Evolutionary conservation across 805 yeast species (phyloP), one percentile per base, ranked within the genome.

Genomic region (Myxozyma geophila): DNA sequence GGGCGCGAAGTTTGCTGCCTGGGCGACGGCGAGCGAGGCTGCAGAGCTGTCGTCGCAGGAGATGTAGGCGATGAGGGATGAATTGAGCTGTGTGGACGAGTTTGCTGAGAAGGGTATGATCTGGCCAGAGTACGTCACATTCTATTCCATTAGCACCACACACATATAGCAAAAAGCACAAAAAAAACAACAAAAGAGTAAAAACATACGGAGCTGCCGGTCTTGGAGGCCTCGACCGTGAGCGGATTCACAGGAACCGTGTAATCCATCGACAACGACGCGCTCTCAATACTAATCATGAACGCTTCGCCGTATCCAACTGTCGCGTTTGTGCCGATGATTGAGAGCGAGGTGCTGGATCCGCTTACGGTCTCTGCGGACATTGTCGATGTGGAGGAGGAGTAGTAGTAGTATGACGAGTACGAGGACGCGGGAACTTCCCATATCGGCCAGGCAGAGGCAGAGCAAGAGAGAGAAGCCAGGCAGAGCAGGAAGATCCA

Each of bases 11-110:
- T 52, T 43, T 12, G 47, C 23, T 3, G 69, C 69, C 17, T 54
- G 64, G 9, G 49, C 35, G 40, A 66, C 58, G 13, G 68, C 63
- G 21, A 23, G 19, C 12, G 60, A 51, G 36, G 60, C 67, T 40
- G 56, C 23, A 9, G 7, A 4, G n/a, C 47, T 1, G 39, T 64
- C 62, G 54, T 64, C 69, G 54, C 69, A 66, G 1, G 69, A 63
- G 28, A 66, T 66, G 50, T 55, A 66, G 19, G 69, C 65, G 40
- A 66, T 64, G 15, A 60, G 50, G n/a, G 37, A 21, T 47, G 13
- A 13, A 46, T 62, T 51, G 21, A 66, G 47, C 36, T 50, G 33
- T 10, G 43, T 41, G 5, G 64, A 47, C 2, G 64, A 57, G 55
- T 64, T 64, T 13, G 64, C 64, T n/a, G 39, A 4, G 46, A 39